Conservation (phyloP, 257 asterid species). For the Salvia splendens region DNA sequence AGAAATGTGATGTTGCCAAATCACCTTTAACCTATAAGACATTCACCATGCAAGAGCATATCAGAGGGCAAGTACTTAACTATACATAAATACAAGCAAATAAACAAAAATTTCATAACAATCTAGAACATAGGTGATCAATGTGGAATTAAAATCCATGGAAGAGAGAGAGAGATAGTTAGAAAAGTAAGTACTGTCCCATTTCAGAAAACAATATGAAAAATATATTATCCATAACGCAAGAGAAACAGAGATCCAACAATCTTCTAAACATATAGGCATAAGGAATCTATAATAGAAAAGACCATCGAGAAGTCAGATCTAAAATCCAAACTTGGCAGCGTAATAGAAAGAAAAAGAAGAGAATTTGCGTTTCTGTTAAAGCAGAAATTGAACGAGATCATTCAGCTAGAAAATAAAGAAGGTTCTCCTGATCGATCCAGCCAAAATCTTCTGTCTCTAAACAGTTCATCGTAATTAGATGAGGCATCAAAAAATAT, state of each 20-base stretch:
- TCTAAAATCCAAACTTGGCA: conserved; percentile 14
- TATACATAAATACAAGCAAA: neutral
- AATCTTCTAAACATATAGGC: neutral
- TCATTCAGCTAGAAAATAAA: neutral
- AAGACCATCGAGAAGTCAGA: conserved; percentile 24
- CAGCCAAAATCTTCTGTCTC: neutral
- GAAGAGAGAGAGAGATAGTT: neutral
- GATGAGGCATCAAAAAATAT: neutral
- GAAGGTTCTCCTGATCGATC: conserved; percentile 14
- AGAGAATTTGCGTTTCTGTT: neutral
- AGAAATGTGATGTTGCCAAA: conserved; percentile 26
- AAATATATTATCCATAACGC: neutral
- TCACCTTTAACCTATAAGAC: conserved; percentile 45
- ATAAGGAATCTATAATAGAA: neutral
- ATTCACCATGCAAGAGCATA: conserved; percentile 6
- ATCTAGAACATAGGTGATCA: neutral
- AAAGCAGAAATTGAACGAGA: neutral
- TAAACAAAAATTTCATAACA: neutral
- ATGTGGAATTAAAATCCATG: neutral
- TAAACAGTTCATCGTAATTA: conserved; percentile 3
- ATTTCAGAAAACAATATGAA: neutral
- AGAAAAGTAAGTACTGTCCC: neutral
- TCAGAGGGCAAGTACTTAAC: neutral
- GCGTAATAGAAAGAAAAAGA: neutral
- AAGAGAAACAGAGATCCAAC: neutral